These are phyloP conservation scores for Danielia reshetovae DNA, from an alignment of 805 yeast genomes.

Conservation along the genomic window DNA sequence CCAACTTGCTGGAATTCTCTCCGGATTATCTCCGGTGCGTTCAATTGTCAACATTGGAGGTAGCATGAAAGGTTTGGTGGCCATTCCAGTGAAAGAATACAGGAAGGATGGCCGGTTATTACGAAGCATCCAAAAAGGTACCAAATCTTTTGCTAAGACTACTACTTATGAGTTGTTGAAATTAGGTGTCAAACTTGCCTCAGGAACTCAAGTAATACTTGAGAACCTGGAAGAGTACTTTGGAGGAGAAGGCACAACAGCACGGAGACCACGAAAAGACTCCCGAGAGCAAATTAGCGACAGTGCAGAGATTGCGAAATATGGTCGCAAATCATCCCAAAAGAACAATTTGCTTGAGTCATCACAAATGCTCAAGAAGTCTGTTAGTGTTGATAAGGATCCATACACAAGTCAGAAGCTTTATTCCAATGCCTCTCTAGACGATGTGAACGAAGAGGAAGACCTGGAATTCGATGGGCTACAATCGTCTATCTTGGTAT, in stretches of 20 bases:
- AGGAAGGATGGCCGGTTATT: slow-evolving; percentile 66
- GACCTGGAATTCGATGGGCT: slow-evolving; percentile 15
- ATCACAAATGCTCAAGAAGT: slow-evolving; percentile 22
- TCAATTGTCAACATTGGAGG: slow-evolving; percentile 74
- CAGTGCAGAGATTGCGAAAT: not conserved
- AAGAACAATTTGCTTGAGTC: slow-evolving; percentile 20
- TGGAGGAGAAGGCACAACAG: slow-evolving; percentile 68
- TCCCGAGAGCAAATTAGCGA: not conserved
- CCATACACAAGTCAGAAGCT: slow-evolving; percentile 21
- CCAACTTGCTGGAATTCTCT: slow-evolving; percentile 74
- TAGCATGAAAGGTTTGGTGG: slow-evolving; percentile 69
- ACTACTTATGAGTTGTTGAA: slow-evolving; percentile 78
- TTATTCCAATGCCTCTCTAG: slow-evolving; percentile 30
- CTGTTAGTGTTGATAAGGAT: slow-evolving; percentile 16
- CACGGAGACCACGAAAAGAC: slow-evolving; percentile 26
- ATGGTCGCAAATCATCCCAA: slow-evolving; percentile 1
- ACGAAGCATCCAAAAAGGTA: slow-evolving; percentile 72
- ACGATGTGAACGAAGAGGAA: slow-evolving; percentile 23
- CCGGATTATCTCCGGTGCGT: slow-evolving; percentile 80
- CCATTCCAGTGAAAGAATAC: slow-evolving; percentile 72
- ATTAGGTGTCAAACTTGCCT: slow-evolving; percentile 79
- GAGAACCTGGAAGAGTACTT: slow-evolving; percentile 76
- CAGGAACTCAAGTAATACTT: slow-evolving; percentile 79
- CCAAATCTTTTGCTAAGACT: slow-evolving; percentile 65
- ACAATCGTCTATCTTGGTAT: slow-evolving; percentile 22